phyloP scores from a whole-genome alignment of 805 yeast genomes.

The Candida methanosorbosa region DNA sequence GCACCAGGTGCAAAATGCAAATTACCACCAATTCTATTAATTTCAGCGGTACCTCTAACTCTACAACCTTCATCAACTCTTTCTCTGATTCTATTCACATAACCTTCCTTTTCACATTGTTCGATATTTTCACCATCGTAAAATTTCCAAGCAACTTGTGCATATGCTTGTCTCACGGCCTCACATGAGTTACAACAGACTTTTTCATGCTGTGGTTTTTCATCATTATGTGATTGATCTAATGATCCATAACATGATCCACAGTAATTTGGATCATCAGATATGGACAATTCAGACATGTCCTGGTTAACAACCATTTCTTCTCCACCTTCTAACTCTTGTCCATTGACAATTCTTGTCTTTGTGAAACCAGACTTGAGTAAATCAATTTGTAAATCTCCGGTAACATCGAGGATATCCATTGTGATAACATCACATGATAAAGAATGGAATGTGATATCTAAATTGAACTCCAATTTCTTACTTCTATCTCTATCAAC shows the following conservation, averaged over 20 bases:
- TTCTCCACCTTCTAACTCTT: constrained; percentile 27
- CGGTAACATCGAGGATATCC: constrained; percentile 85
- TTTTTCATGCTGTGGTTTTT: constrained; percentile 28
- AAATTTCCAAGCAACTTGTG: constrained; percentile 76
- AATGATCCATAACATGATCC: constrained; percentile 89
- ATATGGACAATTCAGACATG: constrained; percentile 11
- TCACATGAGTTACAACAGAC: constrained; percentile 83
- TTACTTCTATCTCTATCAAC: constrained; percentile 78
- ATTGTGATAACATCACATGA: constrained; percentile 80
- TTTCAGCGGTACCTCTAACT: constrained; percentile 65
- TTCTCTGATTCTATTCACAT: constrained; percentile 51
- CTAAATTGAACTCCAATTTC: constrained; percentile 70
- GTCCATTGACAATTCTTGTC: constrained; percentile 55
- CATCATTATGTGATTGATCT: constrained; percentile 44
- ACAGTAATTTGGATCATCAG: constrained; percentile 42
- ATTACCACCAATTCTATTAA: constrained; percentile 84
- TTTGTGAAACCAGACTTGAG: constrained; percentile 63
- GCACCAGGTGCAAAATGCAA: constrained; percentile 96
- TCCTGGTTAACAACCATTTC: constrained; percentile 32
- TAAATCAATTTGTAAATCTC: constrained; percentile 73
- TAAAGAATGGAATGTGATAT: constrained; percentile 71
- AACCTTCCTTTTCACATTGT: constrained; percentile 88
- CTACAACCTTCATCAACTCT: constrained; percentile 82
- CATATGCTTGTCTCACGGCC: constrained; percentile 73
- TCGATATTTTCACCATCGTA: constrained; percentile 79